Conservation (phyloP, 805 yeast species). For the Candida adriatica region DNA sequence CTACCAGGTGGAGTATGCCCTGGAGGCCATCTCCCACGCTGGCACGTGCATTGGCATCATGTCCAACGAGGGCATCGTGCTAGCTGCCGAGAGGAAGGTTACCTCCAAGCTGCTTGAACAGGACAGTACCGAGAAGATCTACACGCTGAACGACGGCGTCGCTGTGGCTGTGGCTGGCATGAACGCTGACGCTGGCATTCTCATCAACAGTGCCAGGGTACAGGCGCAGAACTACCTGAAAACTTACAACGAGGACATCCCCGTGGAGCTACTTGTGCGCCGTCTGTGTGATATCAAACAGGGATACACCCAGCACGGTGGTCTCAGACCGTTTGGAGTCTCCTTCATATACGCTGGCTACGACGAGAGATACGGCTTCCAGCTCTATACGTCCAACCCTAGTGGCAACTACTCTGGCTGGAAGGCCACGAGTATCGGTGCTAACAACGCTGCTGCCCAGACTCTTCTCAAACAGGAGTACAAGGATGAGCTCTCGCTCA, state of each 20-base stretch:
- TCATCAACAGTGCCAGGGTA: constrained; percentile 81
- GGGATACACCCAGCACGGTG: constrained; percentile 98
- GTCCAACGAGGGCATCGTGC: constrained; percentile 80
- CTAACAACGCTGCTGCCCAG: constrained; percentile 94
- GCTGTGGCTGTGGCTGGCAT: constrained; percentile 96
- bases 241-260: constrained; percentile 86
- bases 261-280: constrained; percentile 87
- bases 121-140: constrained; percentile 91
- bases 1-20: constrained; percentile 95
- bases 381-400: constrained; percentile 91
- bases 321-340: constrained; percentile 97
- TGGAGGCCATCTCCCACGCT: constrained; percentile 95
- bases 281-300: constrained; percentile 90
- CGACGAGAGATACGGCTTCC: constrained; percentile 86
- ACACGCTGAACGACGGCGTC: constrained; percentile 73
- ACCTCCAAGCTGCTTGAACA: constrained; percentile 90
- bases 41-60: constrained; percentile 96
- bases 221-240: constrained; percentile 80
- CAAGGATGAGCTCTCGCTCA: constrained; percentile 66
- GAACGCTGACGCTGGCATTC: constrained; percentile 92
- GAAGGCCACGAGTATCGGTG: constrained; percentile 97
- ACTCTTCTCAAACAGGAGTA: constrained; percentile 92
- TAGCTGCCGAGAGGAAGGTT: constrained; percentile 95
- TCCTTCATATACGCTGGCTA: constrained; percentile 94
- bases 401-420: constrained; percentile 97